Evolutionary conservation across 2,329 filamentous ascomycete species (phyloP).

Genomic region (Alternaria sp.): DNA sequence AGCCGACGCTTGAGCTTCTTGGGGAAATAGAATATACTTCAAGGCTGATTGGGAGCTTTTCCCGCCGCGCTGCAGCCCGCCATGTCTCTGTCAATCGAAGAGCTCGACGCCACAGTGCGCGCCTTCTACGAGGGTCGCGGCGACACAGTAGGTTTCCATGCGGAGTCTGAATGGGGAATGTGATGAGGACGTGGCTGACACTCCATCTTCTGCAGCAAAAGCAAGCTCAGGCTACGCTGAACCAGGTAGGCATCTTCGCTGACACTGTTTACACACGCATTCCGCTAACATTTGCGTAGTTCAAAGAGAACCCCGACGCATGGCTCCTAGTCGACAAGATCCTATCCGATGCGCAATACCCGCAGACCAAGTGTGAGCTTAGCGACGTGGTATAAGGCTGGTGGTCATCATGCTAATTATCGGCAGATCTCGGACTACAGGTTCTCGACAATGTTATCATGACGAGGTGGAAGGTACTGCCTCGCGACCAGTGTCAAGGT

Average conservation of each 20-base stretch:
- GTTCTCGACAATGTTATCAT: conserved; percentile 98
- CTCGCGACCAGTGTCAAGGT: conserved; percentile 95
- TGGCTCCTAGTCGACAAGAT: conserved; percentile 99
- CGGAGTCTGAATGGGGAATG: not conserved
- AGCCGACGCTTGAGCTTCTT: conserved; percentile 26
- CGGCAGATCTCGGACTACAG: conserved; percentile 86
- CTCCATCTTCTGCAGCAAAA: conserved; percentile 76
- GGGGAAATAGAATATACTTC: conserved; percentile 29
- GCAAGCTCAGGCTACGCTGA: conserved; percentile 89
- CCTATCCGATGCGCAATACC: conserved; percentile 88
- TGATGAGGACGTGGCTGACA: conserved; percentile 50
- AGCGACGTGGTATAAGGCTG: conserved; percentile 22
- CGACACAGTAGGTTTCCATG: conserved; percentile 73
- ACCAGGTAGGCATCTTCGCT: conserved; percentile 72
- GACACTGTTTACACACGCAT: conserved; percentile 9
- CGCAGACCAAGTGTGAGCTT: conserved; percentile 90
- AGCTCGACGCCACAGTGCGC: conserved; percentile 96
- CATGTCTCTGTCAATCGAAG: conserved; percentile 80
- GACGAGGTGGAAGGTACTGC: conserved; percentile 98
- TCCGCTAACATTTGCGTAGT: conserved; percentile 64
- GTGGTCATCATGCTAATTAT: conserved; percentile 44
- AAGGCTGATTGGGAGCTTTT: conserved; percentile 47
- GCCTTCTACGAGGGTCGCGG: conserved; percentile 98
- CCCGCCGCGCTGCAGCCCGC: conserved; percentile 45
- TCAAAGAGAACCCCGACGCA: conserved; percentile 98